Evolutionary conservation across 352 stramenopile species (phyloP), one percentile per base, ranked within the genome.

Genomic region (Phytophthora sojae): DNA sequence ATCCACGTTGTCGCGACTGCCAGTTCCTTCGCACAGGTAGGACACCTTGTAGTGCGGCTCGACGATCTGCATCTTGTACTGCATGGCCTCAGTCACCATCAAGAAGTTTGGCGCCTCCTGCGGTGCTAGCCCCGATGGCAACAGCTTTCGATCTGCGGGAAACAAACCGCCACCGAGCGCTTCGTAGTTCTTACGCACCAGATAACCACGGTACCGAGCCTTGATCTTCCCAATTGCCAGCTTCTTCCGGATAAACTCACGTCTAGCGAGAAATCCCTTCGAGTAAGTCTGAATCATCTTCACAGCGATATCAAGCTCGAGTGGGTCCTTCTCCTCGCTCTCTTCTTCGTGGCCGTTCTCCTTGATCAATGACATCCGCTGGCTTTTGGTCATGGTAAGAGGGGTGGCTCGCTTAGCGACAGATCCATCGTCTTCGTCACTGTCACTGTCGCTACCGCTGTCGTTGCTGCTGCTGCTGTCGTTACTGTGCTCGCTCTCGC

Each of bases 1-100:
- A 23, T 71, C 61, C n/a, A 80, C 71, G n/a, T 68, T 57, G 1
- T 61, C 63, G 0, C n/a, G 12, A 17, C 11, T 59, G 17, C 37
- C n/a, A 12, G 29, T 23, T 2, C 63, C 62, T 17, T 74, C 63
- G 35, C 59, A 77, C 12, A 64, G 19, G 37, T 55, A 69, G 12
- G 61, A 62, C 14, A 53, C 53, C 29, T 69, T 44, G 42, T 73
- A 49, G 23, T 83, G 76, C 11, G 66, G 56, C 51, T 69, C 58
- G 3, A 83, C 60, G 44, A 81, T 71, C 51, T 73, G 66, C 72
- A 83, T 83, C 64, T 83, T 83, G 65, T 76, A 74, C 61, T 83
- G 76, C 54, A 75, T 73, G 3, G 69, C 69, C 32, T 77, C 59
- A 1, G 72, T 76, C 57, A 83, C 67, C 15, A 80, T 47, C 19